Base-by-base conservation (phyloP, 352 stramenopile species). In the Phytopythium kandeliae region DNA sequence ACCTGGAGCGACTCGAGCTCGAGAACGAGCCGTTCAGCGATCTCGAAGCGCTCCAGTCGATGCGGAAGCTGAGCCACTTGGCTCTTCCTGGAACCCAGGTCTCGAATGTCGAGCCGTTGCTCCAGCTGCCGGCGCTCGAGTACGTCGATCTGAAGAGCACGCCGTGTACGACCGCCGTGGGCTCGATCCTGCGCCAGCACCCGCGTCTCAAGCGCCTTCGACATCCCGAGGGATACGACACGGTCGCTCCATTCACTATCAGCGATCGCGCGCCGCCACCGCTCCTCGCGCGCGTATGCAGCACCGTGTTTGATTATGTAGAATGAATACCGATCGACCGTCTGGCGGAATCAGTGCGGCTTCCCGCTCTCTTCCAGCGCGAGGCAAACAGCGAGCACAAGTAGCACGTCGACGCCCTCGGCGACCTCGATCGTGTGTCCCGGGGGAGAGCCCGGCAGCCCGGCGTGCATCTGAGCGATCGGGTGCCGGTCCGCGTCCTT, bases 351-450 rank as follows among this genome's bases (percentile, higher is more conserved):
- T 41, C 40, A 45, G n/a, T 9, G 8, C 10, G 26, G 19, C 30
- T 31, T 30, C 15, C 65, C 58, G 42, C 58, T 63, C 21, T 71
- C 65, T 31, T 71, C 60, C 13, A 68, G 19, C 3, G 51, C 61
- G 43, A 74, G 58, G 35, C 65, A 65, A 38, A 74, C 51, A 15
- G 69, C 31, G 1, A 74, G 50, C 35, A 63, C 49, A 45, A 74
- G 54, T 13, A 74, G 52, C 13, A 56, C 62, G 42, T 74, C 65
- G 31, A 74, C 65, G 21, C 65, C 65, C 46, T 74, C 54, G 2
- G 65, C 58, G 31, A 74, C 62, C 31, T 74, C 65, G 19, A 74
- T 38, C 12, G 55, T 59, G 43, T 74, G 64, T 16, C 62, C 62
- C 26, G 66, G 15, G 22, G 58, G 49, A 6, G 51, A 60, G 1